Evolutionary conservation across 2,329 filamentous ascomycete genomes (phyloP).

Genomic region (Truncatella angustata): DNA sequence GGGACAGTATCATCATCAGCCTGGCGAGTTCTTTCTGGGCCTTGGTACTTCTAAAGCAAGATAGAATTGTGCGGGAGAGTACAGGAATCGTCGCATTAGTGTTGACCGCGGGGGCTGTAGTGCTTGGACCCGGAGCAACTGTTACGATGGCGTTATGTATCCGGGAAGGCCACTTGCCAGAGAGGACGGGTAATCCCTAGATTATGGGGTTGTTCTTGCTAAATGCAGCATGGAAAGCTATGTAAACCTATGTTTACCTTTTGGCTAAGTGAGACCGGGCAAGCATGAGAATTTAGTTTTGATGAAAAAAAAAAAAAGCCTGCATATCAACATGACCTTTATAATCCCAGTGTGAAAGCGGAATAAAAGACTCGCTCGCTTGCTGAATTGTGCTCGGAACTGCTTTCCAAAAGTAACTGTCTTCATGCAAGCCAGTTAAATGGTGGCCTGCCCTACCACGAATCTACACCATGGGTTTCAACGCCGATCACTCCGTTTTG

Average conservation of each 20-base stretch:
- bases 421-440: background rate
- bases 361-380: background rate
- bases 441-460: background rate
- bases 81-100: background rate
- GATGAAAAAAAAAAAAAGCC: too few species aligned
- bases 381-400: background rate
- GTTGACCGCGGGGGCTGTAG: background rate
- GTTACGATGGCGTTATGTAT: background rate
- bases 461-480: background rate
- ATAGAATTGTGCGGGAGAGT: background rate
- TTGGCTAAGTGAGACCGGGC: too few species aligned
- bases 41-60: background rate
- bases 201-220: too few species aligned
- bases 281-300: too few species aligned
- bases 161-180: background rate
- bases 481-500: background rate
- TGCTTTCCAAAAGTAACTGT: background rate
- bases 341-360: too few species aligned
- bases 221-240: too few species aligned
- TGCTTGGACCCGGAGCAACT: background rate
- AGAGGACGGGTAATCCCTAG: too few species aligned
- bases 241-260: too few species aligned
- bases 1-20: slow-evolving; percentile 24
- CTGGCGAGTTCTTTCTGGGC: slow-evolving; percentile 22
- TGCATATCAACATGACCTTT: background rate